Percentiles rank a stretch among this genome's conserved stretches.
Evolutionary conservation across 495 filamentous ascomycete genomes (phyloP).

Genomic region (Mycothermus thermophilus): DNA sequence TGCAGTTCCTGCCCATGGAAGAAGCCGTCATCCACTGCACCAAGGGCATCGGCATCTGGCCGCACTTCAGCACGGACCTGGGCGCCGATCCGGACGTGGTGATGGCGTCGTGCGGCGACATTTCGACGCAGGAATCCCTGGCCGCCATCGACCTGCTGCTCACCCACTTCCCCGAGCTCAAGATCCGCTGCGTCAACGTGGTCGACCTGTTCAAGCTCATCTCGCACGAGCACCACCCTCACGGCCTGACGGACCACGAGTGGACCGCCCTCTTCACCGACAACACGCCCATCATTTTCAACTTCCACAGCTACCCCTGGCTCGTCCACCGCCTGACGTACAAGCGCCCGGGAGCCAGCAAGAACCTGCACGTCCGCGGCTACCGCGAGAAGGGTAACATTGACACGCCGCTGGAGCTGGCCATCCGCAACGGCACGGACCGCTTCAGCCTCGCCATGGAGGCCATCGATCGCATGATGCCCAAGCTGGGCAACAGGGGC

Average conservation of each 20-base stretch:
- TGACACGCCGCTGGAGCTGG: conserved; percentile 59
- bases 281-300: conserved; percentile 58
- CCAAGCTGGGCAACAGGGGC: conserved; percentile 40
- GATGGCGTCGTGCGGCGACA: conserved; percentile 58
- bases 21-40: conserved; percentile 56
- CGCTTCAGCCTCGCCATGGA: conserved; percentile 58
- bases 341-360: conserved; percentile 45
- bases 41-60: conserved; percentile 45
- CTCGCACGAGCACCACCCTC: conserved; percentile 47
- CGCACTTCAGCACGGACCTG: conserved; percentile 39
- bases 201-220: conserved; percentile 66
- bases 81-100: conserved; percentile 52
- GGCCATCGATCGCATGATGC: conserved; percentile 50
- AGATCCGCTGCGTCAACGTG: conserved; percentile 61
- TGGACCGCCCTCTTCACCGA: conserved; percentile 53
- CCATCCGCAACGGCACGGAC: conserved; percentile 57
- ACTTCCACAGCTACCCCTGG: conserved; percentile 70
- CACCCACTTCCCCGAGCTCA: conserved; percentile 48
- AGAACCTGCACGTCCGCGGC: conserved; percentile 55
- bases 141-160: conserved; percentile 54
- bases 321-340: conserved; percentile 59
- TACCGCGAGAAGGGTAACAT: conserved; percentile 71
- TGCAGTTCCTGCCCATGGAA: conserved; percentile 56
- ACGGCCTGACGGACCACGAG: conserved; percentile 47
- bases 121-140: conserved; percentile 53